A percentile compares a stretch with the other conserved stretches of the same genome.
phyloP scores from a whole-genome alignment of 164 flowering plant species.

The Vitis cinerea region DNA sequence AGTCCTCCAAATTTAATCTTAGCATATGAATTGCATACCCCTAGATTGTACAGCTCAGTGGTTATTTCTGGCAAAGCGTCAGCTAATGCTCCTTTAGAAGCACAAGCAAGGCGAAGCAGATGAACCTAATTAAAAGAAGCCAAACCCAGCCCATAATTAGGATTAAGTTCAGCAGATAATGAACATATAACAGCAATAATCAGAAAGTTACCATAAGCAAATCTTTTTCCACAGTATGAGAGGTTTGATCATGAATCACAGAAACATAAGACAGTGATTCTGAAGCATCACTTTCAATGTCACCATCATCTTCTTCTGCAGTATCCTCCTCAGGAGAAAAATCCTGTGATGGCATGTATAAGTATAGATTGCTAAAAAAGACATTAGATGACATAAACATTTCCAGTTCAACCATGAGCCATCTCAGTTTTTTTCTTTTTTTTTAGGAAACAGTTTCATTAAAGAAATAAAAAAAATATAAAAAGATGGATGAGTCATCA shows the following conservation, averaged over 20 bases:
- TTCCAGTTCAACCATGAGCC: background rate
- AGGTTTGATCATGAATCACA: conserved; percentile 33
- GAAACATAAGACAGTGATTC: conserved; percentile 40
- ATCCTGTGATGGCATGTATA: conserved; percentile 35
- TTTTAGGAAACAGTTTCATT: too few relatives aligned
- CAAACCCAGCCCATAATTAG: background rate
- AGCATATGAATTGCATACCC: conserved; percentile 43
- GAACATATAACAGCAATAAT: conserved; percentile 1
- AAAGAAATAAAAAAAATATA: too few relatives aligned
- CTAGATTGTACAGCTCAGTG: conserved; percentile 65
- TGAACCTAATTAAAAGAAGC: conserved; percentile 55
- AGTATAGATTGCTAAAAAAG: background rate
- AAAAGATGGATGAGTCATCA: too few relatives aligned
- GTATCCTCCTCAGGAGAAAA: conserved; percentile 16
- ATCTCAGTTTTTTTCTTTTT: background rate
- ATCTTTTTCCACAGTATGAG: conserved; percentile 54
- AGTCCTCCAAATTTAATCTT: background rate
- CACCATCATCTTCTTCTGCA: conserved; percentile 32
- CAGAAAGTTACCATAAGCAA: conserved; percentile 61
- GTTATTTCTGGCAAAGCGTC: conserved; percentile 69
- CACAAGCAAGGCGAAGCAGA: conserved; percentile 92
- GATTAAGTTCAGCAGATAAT: conserved; percentile 2
- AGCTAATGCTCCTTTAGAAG: conserved; percentile 64
- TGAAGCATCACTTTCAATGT: conserved; percentile 25
- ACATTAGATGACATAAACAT: too few relatives aligned